Evolutionary conservation across 179 eudicot species (phyloP), one percentile per base, ranked within the genome.

Genomic region (Carnegiea gigantea): DNA sequence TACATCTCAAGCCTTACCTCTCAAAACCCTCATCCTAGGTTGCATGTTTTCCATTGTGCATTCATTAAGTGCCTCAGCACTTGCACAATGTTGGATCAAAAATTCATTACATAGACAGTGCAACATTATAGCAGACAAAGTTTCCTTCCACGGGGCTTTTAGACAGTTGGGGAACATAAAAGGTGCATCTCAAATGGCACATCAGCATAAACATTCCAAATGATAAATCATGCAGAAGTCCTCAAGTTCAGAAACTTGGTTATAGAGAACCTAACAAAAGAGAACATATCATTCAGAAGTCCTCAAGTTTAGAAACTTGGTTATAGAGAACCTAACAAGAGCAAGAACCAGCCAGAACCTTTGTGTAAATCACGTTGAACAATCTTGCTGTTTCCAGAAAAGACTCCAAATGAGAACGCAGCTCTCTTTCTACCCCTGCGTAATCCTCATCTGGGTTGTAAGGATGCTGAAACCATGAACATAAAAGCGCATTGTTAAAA

Each of bases 371-470:
- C 43, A 82, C 79, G 78, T 95, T 95, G 79, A 95, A 94, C 57
- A 94, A 91, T 88, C 95, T 91, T 78, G 97, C 98, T 85, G 98
- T 95, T 89, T 95, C 98, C 70, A 95, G 86, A 88, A 95, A 95
- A 43, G 98, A 91, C 84, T 94, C 97, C 84, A 95, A 86, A 89
- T 94, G 95, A 43, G 86, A 92, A n/a, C 94, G 95, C 82, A 95
- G 78, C 79, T 89, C 88, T 83, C 88, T 85, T 83, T 94, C 98
- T 80, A 84, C 95, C 76, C 92, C 99, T 38, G 88, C 83, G 78
- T 92, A 95, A 77, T 94, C 97, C 90, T 95, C 99, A 86, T 95
- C 98, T 49, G 99, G 99, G 83, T 95, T 95, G 83, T 95, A 95
- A 36, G 92, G 88, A 85, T 93, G 93, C 97, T 93, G 82, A 73